Evolutionary conservation across 2,329 filamentous ascomycete species (phyloP), one percentile per base, ranked within the genome.

Genomic region (Eurotiales sp.): DNA sequence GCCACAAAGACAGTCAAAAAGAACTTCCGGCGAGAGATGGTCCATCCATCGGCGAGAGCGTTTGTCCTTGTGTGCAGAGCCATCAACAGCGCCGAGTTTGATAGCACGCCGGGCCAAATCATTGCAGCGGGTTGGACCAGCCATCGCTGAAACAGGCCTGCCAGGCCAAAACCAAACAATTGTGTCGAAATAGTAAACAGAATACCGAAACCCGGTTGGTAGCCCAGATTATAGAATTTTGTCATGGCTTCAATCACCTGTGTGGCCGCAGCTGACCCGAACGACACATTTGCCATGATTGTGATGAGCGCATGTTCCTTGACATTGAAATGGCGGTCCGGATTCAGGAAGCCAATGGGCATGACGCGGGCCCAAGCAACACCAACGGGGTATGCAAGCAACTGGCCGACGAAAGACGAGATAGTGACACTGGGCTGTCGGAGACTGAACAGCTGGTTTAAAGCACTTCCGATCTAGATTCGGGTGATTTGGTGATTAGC

Each of bases 161-260:
- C 83, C 25, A 86, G 69, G 2, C 83, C 82, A 56, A 84, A 84
- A 5, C 84, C 84, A 53, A 83, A 81, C 59, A 82, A 75, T 52
- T 85, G 79, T 1, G 80, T 84, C 3, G 80, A 82, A 53, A 85
- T 75, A 50, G 76, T 78, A 53, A 84, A 73, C 4, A 85, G 69
- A 4, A 84, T 67, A 64, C 85, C 78, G 66, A 82, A 84, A 2
- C 75, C 76, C 70, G 79, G 82, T 46, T 78, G 76, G 46, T 81
- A 77, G 25, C 76, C 69, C 60, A 84, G 79, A 23, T 75, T 71
- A 56, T 84, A 84, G 59, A 78, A 84, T 45, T 69, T 70, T 46
- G 69, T 63, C 44, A 65, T 60, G 4, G 67, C 67, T 55, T 70
- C 65, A 27, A 70, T 69, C 40, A 70, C 54, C 50, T 70, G 67